These are phyloP conservation scores for Blumeria hordei DNA, from an alignment of 2,329 filamentous ascomycete genomes.

Conservation along the genomic window DNA sequence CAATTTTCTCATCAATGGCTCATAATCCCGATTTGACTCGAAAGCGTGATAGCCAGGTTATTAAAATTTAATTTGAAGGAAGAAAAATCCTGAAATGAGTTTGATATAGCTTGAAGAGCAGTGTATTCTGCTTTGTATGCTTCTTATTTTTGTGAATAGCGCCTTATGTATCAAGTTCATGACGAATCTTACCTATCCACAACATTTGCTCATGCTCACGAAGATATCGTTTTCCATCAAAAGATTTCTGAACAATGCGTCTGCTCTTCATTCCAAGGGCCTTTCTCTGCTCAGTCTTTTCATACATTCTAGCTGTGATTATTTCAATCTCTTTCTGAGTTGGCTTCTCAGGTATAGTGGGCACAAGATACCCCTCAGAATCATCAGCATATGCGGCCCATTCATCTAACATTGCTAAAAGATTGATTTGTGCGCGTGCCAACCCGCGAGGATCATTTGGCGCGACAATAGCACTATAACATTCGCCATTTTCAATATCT, in stretches of 20 bases:
- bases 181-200: conserved; percentile 18
- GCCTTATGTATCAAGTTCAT: neutral
- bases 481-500: conserved; percentile 22
- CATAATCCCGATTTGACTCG: too few relatives aligned
- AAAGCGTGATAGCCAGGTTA: too few relatives aligned
- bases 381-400: conserved; percentile 31
- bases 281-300: conserved; percentile 27
- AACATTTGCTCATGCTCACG: conserved; percentile 38
- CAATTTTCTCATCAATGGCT: too few relatives aligned
- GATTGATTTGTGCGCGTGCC: conserved; percentile 34
- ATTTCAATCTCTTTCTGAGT: conserved; percentile 23
- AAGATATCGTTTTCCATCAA: conserved; percentile 32
- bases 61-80: too few relatives aligned
- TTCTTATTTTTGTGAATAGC: too few relatives aligned
- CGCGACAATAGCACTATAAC: conserved; percentile 36
- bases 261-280: conserved; percentile 33
- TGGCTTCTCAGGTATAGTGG: conserved; percentile 21
- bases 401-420: conserved; percentile 34
- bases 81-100: too few relatives aligned
- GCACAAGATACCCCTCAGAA: conserved; percentile 2
- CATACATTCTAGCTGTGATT: conserved; percentile 32
- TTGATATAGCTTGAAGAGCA: too few relatives aligned
- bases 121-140: too few relatives aligned
- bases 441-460: conserved; percentile 37
- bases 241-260: conserved; percentile 31